These are phyloP conservation scores for Camelina hispida DNA, from an alignment of 345 rosid genomes.

Conservation along the genomic window DNA sequence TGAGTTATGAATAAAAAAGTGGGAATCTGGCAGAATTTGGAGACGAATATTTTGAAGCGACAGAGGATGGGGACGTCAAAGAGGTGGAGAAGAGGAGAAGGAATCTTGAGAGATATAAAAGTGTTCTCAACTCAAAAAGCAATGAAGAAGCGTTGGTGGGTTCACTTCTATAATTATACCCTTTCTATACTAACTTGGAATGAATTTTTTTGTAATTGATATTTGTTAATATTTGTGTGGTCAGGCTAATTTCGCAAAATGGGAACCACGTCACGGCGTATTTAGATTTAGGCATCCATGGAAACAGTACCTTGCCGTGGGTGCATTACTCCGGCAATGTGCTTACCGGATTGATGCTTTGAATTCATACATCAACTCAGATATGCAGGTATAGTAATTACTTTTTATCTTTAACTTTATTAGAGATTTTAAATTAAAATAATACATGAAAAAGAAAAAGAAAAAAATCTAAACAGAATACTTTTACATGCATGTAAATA, in stretches of 20 bases:
- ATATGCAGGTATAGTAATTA: slow-evolving; percentile 53
- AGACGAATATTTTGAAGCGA: slow-evolving; percentile 50
- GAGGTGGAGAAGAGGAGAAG: slow-evolving; percentile 46
- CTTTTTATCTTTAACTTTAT: slow-evolving; percentile 42
- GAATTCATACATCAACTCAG: slow-evolving; percentile 54
- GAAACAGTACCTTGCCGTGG: slow-evolving; percentile 66
- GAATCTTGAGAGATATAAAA: slow-evolving; percentile 56
- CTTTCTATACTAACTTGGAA: slow-evolving; percentile 10
- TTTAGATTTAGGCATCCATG: slow-evolving; percentile 83
- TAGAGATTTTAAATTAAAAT: not conserved
- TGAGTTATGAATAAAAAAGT: slow-evolving; percentile 14
- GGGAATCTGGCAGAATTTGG: slow-evolving; percentile 58
- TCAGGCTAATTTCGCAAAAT: slow-evolving; percentile 83
- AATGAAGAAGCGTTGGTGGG: slow-evolving; percentile 77
- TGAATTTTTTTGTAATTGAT: not conserved
- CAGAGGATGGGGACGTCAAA: slow-evolving; percentile 40
- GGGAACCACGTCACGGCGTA: slow-evolving; percentile 96
- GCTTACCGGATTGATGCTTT: slow-evolving; percentile 73
- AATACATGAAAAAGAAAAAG: not conserved
- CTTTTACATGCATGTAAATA: not conserved
- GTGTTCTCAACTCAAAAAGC: slow-evolving; percentile 61
- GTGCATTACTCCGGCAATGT: slow-evolving; percentile 67
- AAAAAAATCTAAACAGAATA: not conserved
- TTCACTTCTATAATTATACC: not conserved
- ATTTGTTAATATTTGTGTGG: not conserved